These are phyloP conservation scores for Thalassiosira profunda DNA, from an alignment of 108 stramenopile species.

Conservation along the genomic window DNA sequence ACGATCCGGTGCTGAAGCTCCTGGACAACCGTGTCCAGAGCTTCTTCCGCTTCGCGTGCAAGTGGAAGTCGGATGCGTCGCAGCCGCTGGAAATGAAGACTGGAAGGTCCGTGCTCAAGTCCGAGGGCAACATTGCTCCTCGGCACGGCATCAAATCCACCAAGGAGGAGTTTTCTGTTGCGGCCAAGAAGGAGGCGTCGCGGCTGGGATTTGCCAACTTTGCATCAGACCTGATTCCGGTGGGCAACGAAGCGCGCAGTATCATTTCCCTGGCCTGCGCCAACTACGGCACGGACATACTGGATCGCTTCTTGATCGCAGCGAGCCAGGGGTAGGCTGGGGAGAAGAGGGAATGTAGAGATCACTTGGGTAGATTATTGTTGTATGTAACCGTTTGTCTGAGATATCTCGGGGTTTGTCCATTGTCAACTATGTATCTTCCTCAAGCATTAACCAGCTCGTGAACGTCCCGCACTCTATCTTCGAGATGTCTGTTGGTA, in stretches of 20 bases:
- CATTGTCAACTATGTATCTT: no score
- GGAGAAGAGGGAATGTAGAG: no score
- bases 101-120: conserved; percentile 8
- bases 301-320: conserved; percentile 23
- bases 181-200: conserved; percentile 35
- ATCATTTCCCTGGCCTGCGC: conserved; percentile 26
- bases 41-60: conserved; percentile 44
- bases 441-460: conserved; percentile 27
- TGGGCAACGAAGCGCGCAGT: conserved; percentile 16
- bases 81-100: conserved; percentile 32
- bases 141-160: conserved; percentile 15
- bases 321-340: not conserved
- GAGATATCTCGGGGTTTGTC: no score
- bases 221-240: conserved; percentile 23
- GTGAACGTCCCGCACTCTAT: conserved; percentile 32
- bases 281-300: conserved; percentile 32
- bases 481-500: conserved; percentile 21
- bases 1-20: conserved; percentile 62
- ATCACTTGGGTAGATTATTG: no score
- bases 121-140: not conserved
- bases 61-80: conserved; percentile 14
- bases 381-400: no score
- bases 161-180: conserved; percentile 21
- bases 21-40: conserved; percentile 54
- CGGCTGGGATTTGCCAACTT: conserved; percentile 38